Conservation (phyloP, 352 stramenopile species). For the Phytophthora vignae region DNA sequence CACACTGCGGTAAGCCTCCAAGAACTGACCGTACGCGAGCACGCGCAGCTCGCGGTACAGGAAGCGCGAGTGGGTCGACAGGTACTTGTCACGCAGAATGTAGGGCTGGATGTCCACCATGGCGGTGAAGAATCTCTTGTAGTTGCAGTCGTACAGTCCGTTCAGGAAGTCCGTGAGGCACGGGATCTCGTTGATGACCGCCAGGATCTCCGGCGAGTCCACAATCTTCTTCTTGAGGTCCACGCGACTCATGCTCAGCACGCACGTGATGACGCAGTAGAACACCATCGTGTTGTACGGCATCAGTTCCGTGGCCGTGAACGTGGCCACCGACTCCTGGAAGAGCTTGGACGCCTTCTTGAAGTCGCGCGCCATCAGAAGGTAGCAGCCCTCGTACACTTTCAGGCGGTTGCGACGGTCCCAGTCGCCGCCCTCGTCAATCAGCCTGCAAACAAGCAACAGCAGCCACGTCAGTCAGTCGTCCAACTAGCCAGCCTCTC, state of each 20-base stretch:
- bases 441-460: conserved; percentile 55
- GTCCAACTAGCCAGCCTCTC: neutral
- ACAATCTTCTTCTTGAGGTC: conserved; percentile 98
- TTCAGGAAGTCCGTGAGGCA: conserved; percentile 90
- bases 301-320: conserved; percentile 98
- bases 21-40: conserved; percentile 98
- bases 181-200: conserved; percentile 89
- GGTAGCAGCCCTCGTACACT: conserved; percentile 97
- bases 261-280: conserved; percentile 96
- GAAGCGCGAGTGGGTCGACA: conserved; percentile 93
- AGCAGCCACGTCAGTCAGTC: neutral
- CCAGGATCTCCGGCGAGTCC: conserved; percentile 97
- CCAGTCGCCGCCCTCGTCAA: conserved; percentile 98
- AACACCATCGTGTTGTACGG: conserved; percentile 98
- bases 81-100: conserved; percentile 94
- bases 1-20: conserved; percentile 97
- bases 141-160: conserved; percentile 98
- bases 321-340: conserved; percentile 97
- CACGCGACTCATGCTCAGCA: conserved; percentile 94
- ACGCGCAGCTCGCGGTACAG: conserved; percentile 98
- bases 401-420: conserved; percentile 98
- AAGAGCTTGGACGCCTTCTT: conserved; percentile 94
- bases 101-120: conserved; percentile 89
- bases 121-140: conserved; percentile 96
- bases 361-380: conserved; percentile 94